These are phyloP conservation scores for Pulveroboletus sp. DNA, from an alignment of 768 basidiomycete genomes.

Conservation along the genomic window DNA sequence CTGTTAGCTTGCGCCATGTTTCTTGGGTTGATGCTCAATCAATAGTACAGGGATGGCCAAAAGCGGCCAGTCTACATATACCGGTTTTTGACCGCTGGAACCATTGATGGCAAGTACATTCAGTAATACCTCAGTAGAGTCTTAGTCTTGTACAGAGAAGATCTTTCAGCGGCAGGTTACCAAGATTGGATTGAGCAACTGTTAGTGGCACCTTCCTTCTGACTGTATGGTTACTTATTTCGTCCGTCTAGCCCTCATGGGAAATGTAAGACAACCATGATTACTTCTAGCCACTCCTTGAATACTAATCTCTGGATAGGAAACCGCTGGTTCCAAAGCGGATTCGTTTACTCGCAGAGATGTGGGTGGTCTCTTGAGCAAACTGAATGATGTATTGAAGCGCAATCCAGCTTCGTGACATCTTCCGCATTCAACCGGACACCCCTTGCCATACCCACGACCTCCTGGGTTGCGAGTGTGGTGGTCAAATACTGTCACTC, in stretches of 20 bases:
- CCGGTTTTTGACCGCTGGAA: conserved; percentile 79
- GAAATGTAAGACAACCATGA: conserved; percentile 52
- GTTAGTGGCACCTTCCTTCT: conserved; percentile 42
- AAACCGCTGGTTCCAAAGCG: conserved; percentile 57
- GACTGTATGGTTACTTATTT: conserved; percentile 8
- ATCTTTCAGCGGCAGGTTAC: conserved; percentile 94
- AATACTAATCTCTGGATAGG: conserved; percentile 26
- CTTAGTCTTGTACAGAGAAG: conserved; percentile 55
- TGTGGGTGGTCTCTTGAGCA: conserved; percentile 41
- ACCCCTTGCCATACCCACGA: conserved; percentile 93
- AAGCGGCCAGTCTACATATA: conserved; percentile 90
- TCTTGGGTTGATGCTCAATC: conserved; percentile 6
- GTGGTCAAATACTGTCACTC: conserved; percentile 19
- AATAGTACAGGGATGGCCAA: conserved; percentile 77
- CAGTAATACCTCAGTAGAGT: neutral
- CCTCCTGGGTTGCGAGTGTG: conserved; percentile 78
- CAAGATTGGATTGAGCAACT: conserved; percentile 87
- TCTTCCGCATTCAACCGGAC: conserved; percentile 81
- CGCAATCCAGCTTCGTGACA: conserved; percentile 70
- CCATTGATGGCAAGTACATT: conserved; percentile 72
- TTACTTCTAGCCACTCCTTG: neutral
- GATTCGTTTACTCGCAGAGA: conserved; percentile 88
- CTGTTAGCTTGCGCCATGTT: conserved; percentile 8
- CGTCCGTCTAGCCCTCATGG: conserved; percentile 58
- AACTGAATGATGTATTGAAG: conserved; percentile 4